Base-by-base conservation (phyloP, 129 eudicot genomes). In the Dittrichia graveolens region DNA sequence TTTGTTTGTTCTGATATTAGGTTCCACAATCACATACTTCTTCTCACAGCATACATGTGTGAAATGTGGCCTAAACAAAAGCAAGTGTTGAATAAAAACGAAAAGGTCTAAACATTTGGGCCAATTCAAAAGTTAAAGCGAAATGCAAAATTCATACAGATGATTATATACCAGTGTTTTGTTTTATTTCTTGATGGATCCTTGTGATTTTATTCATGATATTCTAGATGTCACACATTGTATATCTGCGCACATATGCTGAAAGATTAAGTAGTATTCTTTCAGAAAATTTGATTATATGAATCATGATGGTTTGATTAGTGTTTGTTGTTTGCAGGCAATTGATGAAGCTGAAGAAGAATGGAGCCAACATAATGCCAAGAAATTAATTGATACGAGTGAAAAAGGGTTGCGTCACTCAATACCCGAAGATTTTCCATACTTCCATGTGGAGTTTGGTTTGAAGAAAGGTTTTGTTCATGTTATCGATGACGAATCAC, bases 341-440 rank as follows among this genome's bases (percentile, higher is more conserved):
- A 90, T 94, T 12, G 98, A 94, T 71, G 98, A 94, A 75, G 98
- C 96, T 15, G 98, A 94, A 77, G 88, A 83, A 24, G 98, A 94
- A 67, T 94, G 98, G 98, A 94, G 96, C 46, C 96, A 85, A 72
- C 98, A 94, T 76, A 87, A 94, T 42, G 90, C 96, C 0, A 94
- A 94, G 88, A 94, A 90, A 65, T 65, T 94, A 52, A 94, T 94
- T 4, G 98, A 94, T 72, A 94, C 98, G 41, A 94, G 96, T 70
- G 87, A 75, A 48, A 94, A 87, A 80, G 96, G 98, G 34, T 52
- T 94, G 70, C 82, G 96, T 3, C 81, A 72, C 53, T 94, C 91
- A 1, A 87, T 94, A 71, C 98, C 98, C 0, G 85, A 87, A 70
- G 86, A 93, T 45, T 94, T 94, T 46, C 96, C 98, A 2, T 94